phyloP scores from a whole-genome alignment of 495 filamentous ascomycete species.

The Neurospora sp. region DNA sequence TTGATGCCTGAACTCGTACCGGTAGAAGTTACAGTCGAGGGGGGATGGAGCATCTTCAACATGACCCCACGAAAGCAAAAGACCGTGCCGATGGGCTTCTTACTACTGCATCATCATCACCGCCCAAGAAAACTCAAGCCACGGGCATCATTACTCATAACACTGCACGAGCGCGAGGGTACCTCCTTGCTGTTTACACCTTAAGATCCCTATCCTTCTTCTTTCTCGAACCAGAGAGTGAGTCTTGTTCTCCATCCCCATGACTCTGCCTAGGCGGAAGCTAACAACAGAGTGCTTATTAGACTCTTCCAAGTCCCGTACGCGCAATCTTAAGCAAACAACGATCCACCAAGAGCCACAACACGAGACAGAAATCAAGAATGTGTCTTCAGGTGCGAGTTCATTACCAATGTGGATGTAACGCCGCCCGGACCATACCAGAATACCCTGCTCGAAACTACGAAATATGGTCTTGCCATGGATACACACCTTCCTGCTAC shows the following conservation, averaged over 20 bases:
- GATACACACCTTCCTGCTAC: background rate
- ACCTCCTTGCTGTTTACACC: background rate
- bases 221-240: background rate
- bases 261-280: background rate
- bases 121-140: background rate
- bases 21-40: background rate
- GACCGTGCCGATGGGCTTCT: background rate
- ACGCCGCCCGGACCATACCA: background rate
- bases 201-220: background rate
- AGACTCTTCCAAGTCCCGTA: background rate
- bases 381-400: background rate
- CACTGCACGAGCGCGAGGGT: background rate
- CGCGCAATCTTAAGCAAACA: background rate
- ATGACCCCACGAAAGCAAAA: background rate
- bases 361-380: background rate
- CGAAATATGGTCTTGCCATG: background rate
- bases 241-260: background rate
- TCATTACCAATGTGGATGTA: background rate
- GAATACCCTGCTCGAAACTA: background rate
- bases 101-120: background rate
- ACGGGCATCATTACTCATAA: fast-evolving
- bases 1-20: background rate
- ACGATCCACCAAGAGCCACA: background rate
- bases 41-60: background rate
- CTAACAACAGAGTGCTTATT: background rate